Percentiles rank a stretch among this genome's conserved stretches.
Evolutionary conservation across 164 flowering plant genomes (phyloP).

Genomic region (Vitis vinifera): DNA sequence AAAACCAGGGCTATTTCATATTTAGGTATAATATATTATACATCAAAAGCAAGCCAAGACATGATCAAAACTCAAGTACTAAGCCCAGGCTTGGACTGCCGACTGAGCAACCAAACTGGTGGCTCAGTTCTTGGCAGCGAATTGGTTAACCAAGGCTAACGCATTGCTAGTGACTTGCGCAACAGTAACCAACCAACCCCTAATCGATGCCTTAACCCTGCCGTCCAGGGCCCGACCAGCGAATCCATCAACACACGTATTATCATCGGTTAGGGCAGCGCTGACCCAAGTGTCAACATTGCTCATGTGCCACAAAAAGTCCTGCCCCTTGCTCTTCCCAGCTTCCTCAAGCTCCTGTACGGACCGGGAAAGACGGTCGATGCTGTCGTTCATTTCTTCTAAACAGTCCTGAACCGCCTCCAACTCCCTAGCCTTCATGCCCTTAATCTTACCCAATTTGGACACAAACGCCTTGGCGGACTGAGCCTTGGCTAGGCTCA

Average conservation of each 20-base stretch:
- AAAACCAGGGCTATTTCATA: too few species aligned
- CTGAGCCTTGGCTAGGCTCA: slow-evolving; percentile 16
- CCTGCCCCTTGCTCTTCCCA: slow-evolving; percentile 14
- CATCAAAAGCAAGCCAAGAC: neutral
- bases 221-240: slow-evolving; percentile 31
- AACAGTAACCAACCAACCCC: slow-evolving; percentile 25
- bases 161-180: slow-evolving; percentile 51
- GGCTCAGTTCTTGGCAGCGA: slow-evolving; percentile 14
- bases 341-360: slow-evolving; percentile 20
- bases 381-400: slow-evolving; percentile 6
- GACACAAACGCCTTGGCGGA: slow-evolving; percentile 3
- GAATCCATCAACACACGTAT: slow-evolving; percentile 41
- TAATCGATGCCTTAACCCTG: slow-evolving; percentile 28
- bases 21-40: too few species aligned
- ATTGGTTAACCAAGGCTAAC: slow-evolving; percentile 38
- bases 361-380: slow-evolving; percentile 20
- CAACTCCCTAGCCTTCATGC: neutral
- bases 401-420: slow-evolving; percentile 17
- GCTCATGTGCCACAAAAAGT: slow-evolving; percentile 30
- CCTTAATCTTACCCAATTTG: slow-evolving; percentile 5
- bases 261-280: slow-evolving; percentile 38
- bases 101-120: too few species aligned
- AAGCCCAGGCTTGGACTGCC: too few species aligned
- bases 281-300: slow-evolving; percentile 48
- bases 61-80: too few species aligned